phyloP scores from a whole-genome alignment of 176 grass and related monocot genomes.

The Oryza nivara region DNA sequence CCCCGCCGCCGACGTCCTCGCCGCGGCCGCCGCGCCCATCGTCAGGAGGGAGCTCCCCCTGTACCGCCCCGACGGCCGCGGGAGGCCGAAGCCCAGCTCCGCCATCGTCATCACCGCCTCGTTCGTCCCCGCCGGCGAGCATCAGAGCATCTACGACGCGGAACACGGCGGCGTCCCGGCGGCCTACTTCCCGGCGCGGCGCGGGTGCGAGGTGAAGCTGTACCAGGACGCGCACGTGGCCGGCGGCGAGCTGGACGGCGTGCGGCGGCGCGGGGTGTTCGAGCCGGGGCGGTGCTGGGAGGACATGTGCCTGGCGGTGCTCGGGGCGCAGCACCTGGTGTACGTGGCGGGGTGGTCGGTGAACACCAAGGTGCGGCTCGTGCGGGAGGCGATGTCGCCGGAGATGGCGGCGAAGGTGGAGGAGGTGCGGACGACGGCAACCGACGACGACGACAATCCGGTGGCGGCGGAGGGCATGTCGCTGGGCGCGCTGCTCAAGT shows the following conservation, averaged over 20 bases:
- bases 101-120: slow-evolving; percentile 44
- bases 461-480: slow-evolving; percentile 35
- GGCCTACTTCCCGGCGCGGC: slow-evolving; percentile 62
- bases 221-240: slow-evolving; percentile 83
- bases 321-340: slow-evolving; percentile 69
- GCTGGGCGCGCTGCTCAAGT: slow-evolving; percentile 73
- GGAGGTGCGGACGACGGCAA: background rate
- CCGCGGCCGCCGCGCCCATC: background rate
- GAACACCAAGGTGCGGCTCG: slow-evolving; percentile 44
- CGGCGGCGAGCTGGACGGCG: slow-evolving; percentile 28
- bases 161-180: slow-evolving; percentile 34
- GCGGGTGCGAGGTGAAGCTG: slow-evolving; percentile 60
- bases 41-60: slow-evolving; percentile 8
- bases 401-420: slow-evolving; percentile 37
- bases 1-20: slow-evolving; percentile 17
- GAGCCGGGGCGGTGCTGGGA: slow-evolving; percentile 74
- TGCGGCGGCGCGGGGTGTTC: slow-evolving; percentile 9
- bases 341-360: slow-evolving; percentile 90
- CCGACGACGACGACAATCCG: no score
- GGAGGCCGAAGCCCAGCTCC: slow-evolving; percentile 29
- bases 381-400: slow-evolving; percentile 48
- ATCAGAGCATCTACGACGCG: background rate
- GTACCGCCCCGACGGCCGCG: slow-evolving; percentile 42
- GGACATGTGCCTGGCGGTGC: slow-evolving; percentile 76
- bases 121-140: slow-evolving; percentile 27